Evolutionary conservation across 306 rosid genomes (phyloP).

Genomic region (Castanea sativa): DNA sequence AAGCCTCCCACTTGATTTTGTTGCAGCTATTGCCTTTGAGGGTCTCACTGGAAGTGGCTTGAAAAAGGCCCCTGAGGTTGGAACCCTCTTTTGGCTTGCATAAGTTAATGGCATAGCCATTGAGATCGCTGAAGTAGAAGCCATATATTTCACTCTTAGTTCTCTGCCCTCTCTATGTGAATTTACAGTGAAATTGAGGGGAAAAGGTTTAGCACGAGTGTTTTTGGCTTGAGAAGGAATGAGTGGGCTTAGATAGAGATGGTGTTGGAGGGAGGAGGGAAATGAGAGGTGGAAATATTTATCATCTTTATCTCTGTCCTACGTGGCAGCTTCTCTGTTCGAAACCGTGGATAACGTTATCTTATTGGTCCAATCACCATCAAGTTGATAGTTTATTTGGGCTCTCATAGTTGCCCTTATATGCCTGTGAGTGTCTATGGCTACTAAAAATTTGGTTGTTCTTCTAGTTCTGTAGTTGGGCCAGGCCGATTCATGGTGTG

Average conservation of each 20-base stretch:
- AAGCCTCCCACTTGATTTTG: slow-evolving; percentile 41
- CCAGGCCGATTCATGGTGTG: no score
- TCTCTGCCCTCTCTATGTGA: slow-evolving; percentile 4
- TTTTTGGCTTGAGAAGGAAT: slow-evolving; percentile 9
- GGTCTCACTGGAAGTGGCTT: slow-evolving; percentile 52
- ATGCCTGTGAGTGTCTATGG: no score
- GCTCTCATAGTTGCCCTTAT: not conserved
- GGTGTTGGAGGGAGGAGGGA: slow-evolving; percentile 18
- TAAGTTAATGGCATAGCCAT: slow-evolving; percentile 67
- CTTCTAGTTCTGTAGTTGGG: no score
- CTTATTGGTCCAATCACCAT: slow-evolving; percentile 47
- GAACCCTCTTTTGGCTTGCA: slow-evolving; percentile 47
- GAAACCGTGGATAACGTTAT: slow-evolving; percentile 65
- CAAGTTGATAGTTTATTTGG: not conserved
- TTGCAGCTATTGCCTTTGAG: slow-evolving; percentile 34
- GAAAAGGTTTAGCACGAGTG: slow-evolving; percentile 6
- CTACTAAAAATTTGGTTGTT: no score
- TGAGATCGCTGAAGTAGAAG: slow-evolving; percentile 72
- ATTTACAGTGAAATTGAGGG: not conserved
- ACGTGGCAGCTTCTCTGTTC: slow-evolving; percentile 65
- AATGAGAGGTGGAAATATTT: slow-evolving; percentile 51
- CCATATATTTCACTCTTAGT: slow-evolving; percentile 35
- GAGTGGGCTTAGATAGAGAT: slow-evolving; percentile 20
- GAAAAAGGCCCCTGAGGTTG: slow-evolving; percentile 47
- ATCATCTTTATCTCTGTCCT: slow-evolving; percentile 44